Evolutionary conservation across 192 early-diverging fungal species (phyloP).

Genomic region (Coemansia sp.): DNA sequence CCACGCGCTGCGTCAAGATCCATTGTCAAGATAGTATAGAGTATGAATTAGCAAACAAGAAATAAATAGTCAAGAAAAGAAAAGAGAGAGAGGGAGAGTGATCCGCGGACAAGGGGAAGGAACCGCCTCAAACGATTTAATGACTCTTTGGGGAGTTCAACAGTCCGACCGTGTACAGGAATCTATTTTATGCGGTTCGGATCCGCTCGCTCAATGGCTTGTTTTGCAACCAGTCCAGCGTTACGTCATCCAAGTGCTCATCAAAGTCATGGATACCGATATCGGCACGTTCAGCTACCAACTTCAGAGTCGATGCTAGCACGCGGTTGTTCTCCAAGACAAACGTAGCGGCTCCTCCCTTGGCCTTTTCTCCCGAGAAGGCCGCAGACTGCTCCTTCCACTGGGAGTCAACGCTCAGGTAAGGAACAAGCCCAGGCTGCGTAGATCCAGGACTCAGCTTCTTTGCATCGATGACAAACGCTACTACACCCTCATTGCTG

Average conservation of each 20-base stretch:
- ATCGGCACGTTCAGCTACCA: slow-evolving; percentile 41
- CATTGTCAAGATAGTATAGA: slow-evolving; percentile 14
- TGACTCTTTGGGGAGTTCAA: too few relatives aligned
- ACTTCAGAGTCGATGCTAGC: slow-evolving; percentile 29
- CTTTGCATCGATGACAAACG: slow-evolving; percentile 48
- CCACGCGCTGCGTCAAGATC: slow-evolving; percentile 61
- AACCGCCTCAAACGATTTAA: neutral
- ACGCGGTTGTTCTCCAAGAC: slow-evolving; percentile 49
- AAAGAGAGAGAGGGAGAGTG: neutral
- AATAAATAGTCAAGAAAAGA: neutral
- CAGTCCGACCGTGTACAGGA: neutral
- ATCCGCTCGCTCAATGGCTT: slow-evolving; percentile 36
- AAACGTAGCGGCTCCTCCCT: slow-evolving; percentile 22
- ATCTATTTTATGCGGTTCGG: slow-evolving; percentile 20
- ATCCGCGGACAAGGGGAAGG: neutral
- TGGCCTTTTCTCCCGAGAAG: slow-evolving; percentile 22
- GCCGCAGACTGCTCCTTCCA: slow-evolving; percentile 44
- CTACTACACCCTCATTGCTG: slow-evolving; percentile 16
- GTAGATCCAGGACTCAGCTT: slow-evolving; percentile 25
- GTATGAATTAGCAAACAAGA: neutral
- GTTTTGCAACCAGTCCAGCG: slow-evolving; percentile 55
- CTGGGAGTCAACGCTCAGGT: slow-evolving; percentile 25
- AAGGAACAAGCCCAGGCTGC: slow-evolving; percentile 27
- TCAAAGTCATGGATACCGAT: slow-evolving; percentile 52
- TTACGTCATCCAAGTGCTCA: slow-evolving; percentile 48